Evolutionary conservation across 371 early-diverging fungal genomes (phyloP).

Genomic region (Zopfochytrium polystomum): DNA sequence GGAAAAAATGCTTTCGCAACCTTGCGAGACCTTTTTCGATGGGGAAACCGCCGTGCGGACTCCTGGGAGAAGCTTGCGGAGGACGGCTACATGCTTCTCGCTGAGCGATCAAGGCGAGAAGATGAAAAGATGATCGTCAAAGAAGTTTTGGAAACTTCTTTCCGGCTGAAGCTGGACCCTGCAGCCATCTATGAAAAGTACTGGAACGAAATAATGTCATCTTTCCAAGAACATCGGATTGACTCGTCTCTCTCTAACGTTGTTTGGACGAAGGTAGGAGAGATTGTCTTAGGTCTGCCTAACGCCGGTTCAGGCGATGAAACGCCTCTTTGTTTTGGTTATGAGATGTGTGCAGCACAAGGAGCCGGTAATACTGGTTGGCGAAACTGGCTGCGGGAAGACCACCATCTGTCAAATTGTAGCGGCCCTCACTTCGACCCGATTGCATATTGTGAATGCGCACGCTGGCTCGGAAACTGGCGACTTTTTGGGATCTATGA

Average conservation of each 20-base stretch:
- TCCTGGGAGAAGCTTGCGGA: slow-evolving; percentile 81
- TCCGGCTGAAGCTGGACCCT: slow-evolving; percentile 69
- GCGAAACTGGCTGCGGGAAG: slow-evolving; percentile 99
- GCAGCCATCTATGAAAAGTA: slow-evolving; percentile 61
- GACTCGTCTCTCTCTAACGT: no score
- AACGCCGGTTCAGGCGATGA: slow-evolving; percentile 63
- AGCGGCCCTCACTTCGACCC: slow-evolving; percentile 59
- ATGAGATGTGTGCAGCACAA: slow-evolving; percentile 74
- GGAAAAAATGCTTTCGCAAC: slow-evolving; percentile 93
- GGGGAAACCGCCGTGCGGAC: slow-evolving; percentile 86
- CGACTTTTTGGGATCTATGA: slow-evolving; percentile 96
- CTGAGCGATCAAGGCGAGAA: slow-evolving; percentile 83
- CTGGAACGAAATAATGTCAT: slow-evolving; percentile 26
- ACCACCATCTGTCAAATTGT: slow-evolving; percentile 97
- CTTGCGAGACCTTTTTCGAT: slow-evolving; percentile 97
- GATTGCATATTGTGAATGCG: slow-evolving; percentile 90
- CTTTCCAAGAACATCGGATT: no score
- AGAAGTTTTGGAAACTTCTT: slow-evolving; percentile 77
- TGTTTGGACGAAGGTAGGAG: slow-evolving; percentile 81
- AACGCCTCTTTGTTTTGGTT: slow-evolving; percentile 85
- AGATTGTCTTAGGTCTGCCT: background rate
- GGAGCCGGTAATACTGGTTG: slow-evolving; percentile 97
- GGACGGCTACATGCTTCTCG: slow-evolving; percentile 94
- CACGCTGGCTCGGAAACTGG: slow-evolving; percentile 97
- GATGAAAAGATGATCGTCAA: slow-evolving; percentile 84